Conservation (phyloP, 1,284 basidiomycete species). For the Melampsora occidentalis region DNA sequence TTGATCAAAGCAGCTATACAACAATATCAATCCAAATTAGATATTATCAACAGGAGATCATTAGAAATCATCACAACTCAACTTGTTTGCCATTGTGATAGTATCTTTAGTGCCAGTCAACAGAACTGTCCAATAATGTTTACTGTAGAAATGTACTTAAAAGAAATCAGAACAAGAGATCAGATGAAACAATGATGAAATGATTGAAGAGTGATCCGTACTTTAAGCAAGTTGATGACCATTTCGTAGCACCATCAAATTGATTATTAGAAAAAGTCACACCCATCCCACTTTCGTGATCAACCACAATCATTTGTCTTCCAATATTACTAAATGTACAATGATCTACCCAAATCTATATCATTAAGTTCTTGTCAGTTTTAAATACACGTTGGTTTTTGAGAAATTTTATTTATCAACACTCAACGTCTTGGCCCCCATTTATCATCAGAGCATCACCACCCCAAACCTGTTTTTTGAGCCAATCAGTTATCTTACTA, state of each 20-base stretch:
- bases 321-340: constrained; percentile 39
- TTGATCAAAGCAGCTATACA: constrained; percentile 26
- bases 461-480: constrained; percentile 29
- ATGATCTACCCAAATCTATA: constrained; percentile 43
- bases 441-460: constrained; percentile 24
- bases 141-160: not conserved
- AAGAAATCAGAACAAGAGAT: not conserved
- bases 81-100: constrained; percentile 42
- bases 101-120: constrained; percentile 17
- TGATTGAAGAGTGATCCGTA: constrained; percentile 2
- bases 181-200: not conserved
- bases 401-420: not conserved
- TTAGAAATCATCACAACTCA: not conserved
- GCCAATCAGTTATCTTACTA: not conserved
- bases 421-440: constrained; percentile 17
- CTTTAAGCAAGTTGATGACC: constrained; percentile 32
- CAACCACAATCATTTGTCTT: constrained; percentile 35
- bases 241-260: constrained; percentile 21
- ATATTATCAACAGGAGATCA: not conserved
- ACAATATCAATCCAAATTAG: too few species aligned
- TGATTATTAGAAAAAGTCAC: constrained; percentile 33
- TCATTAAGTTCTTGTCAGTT: not conserved
- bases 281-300: not conserved
- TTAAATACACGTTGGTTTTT: not conserved
- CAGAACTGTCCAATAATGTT: constrained; percentile 39